Evolutionary conservation across 2,329 filamentous ascomycete species (phyloP).

Genomic region (Xylariaceae sp.): DNA sequence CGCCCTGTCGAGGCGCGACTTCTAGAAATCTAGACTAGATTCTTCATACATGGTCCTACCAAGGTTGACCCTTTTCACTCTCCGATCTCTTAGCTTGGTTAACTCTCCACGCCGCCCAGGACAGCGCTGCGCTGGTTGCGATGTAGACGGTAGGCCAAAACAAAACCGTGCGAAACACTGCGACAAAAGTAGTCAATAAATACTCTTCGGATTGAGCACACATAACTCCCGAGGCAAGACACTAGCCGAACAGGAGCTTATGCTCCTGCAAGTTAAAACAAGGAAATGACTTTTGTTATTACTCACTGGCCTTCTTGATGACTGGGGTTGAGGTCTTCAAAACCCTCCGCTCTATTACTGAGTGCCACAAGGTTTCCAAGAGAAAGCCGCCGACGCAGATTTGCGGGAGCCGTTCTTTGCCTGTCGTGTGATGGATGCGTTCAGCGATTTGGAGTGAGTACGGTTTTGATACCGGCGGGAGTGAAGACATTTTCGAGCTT

Average conservation of each 20-base stretch:
- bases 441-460: constrained; percentile 31
- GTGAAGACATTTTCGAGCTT: constrained; percentile 12
- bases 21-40: too few relatives aligned
- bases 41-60: neutral
- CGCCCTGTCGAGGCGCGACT: too few relatives aligned
- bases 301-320: constrained; percentile 23
- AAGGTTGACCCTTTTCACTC: constrained; percentile 2
- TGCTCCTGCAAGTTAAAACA: too few relatives aligned
- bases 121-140: constrained; percentile 23
- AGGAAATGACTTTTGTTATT: too few relatives aligned
- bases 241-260: too few relatives aligned
- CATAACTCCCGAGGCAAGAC: too few relatives aligned
- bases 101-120: constrained; percentile 35
- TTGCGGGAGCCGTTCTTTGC: constrained; percentile 28
- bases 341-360: constrained; percentile 25
- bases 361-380: constrained; percentile 32
- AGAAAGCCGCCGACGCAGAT: constrained; percentile 31
- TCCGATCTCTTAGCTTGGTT: constrained; percentile 7
- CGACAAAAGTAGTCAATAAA: too few relatives aligned
- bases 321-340: constrained; percentile 27
- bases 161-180: constrained; percentile 21
- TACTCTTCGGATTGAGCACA: too few relatives aligned
- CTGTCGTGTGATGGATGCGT: constrained; percentile 30
- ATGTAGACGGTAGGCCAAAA: constrained; percentile 30
- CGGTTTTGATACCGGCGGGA: constrained; percentile 23